Evolutionary conservation across 306 rosid genomes (phyloP), one percentile per base, ranked within the genome.

Genomic region (Ormosia emarginata): DNA sequence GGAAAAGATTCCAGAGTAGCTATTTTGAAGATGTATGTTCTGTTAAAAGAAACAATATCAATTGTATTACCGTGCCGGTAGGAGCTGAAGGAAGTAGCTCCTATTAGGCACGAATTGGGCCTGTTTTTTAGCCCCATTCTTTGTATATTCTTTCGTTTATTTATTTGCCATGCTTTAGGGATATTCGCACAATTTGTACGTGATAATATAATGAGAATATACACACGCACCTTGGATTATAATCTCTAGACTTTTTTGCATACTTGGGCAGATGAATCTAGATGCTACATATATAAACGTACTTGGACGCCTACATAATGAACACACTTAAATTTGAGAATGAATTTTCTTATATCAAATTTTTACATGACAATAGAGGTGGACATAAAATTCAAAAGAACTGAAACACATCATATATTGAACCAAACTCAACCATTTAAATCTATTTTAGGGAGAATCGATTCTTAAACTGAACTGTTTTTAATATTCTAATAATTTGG

Each of bases 1-100:
- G 64, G 55, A 64, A 68, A 57, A 67, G 55, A 34, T 0, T 24
- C 34, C 33, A 40, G 32, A 24, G 69, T 64, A 29, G 37, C 58
- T 77, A 57, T 79, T 75, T 53, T 73, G 67, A 41, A 80, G 74
- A 62, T 68, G 65, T 17, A 32, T 63, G 29, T 47, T 36, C 1
- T 55, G 34, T 29, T 24, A 24, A 24, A 33, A 13, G 30, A 30
- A 44, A 34, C 29, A 79, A 36, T 24, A 44, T 24, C 29, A 79
- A 36, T 24, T 50, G 41, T 14, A 59, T 52, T 15, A 15, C 7
- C 8, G 17, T 53, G 32, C 37, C 12, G 39, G 52, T 24, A 9
- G 58, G 66, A 18, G 74, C 74, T 14, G 37, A 33, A 43, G 62
- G 55, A 36, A 62, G 57, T 11, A n/a, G 43, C 50, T 37, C 55